A percentile compares a stretch with the other conserved stretches of the same genome.
These are phyloP conservation scores for Lactifluus piperatus DNA, from an alignment of 768 basidiomycete species.

Conservation along the genomic window DNA sequence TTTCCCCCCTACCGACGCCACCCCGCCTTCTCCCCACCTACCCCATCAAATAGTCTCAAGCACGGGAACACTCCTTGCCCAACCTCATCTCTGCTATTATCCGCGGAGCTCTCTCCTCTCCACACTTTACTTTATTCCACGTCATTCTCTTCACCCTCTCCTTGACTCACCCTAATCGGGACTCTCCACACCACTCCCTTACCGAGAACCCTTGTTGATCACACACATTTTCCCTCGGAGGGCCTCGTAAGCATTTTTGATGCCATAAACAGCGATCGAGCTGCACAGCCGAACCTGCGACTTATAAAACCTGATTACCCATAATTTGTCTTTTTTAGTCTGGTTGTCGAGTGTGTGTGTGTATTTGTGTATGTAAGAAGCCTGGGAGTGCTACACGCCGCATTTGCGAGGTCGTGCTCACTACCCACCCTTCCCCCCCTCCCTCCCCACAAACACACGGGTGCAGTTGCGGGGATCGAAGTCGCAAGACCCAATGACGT, in stretches of 20 bases:
- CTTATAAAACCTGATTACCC: background rate
- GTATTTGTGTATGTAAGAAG: background rate
- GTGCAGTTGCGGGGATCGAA: background rate
- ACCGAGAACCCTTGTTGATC: background rate
- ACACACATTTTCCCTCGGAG: too few relatives aligned
- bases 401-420: background rate
- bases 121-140: background rate
- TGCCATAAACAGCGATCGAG: slow-evolving; percentile 8
- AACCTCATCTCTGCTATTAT: background rate
- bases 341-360: background rate
- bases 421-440: background rate
- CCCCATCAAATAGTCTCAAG: too few relatives aligned
- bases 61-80: too few relatives aligned
- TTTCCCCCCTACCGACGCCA: slow-evolving; percentile 12
- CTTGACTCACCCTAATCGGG: background rate
- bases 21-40: background rate
- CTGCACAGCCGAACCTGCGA: slow-evolving; percentile 4
- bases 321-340: background rate
- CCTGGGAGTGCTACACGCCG: background rate
- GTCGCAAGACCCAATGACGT: slow-evolving; percentile 6
- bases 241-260: background rate
- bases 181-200: background rate
- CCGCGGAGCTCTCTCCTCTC: too few relatives aligned
- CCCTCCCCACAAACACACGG: too few relatives aligned
- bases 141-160: background rate